Evolutionary conservation across 441 rosid genomes (phyloP), one percentile per base, ranked within the genome.

Genomic region (Biscutella laevigata): DNA sequence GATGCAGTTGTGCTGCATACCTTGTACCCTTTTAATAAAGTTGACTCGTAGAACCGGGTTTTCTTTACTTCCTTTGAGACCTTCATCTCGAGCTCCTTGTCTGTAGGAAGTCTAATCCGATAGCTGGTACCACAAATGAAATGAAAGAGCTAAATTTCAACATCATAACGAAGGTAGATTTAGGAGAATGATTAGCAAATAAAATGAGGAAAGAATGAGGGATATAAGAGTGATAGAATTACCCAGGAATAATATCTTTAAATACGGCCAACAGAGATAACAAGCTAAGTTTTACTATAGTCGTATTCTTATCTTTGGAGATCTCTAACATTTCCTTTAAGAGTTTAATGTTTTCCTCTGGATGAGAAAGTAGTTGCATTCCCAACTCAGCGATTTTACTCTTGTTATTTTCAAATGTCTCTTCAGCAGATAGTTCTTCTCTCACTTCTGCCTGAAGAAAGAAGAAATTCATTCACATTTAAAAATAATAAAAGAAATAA

Each of bases 101-200:
- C 99, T 55, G 95, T 88, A 33, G 99, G 92, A 77, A 86, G 97
- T 71, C 99, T 82, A 56, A 92, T 88, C 48, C 95, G 90, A 56
- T 92, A 88, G 40, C 98, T 92, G 84, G 47, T 26, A 41, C 47
- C 57, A 45, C 38, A 35, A 61, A 49, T 7, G 40, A 43, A 66
- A 46, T 45, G 7, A 41, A 27, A 19, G 10, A 15, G 26, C 34
- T 59, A 47, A 46, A 28, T 32, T 19, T 10, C 41, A 49, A 39
- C 15, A 45, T 17, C 22, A 35, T 33, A 25, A 13, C 20, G 51
- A 12, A 30, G 12, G 20, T 24, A 32, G 14, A 24, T 39, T 4
- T 34, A 44, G 37, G 38, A 53, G 38, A 27, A 11, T 0, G 12
- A 7, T 13, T 41, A 26, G 51, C 47, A 25, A 22, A 55, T 34